Conservation (phyloP, 208 protist genomes). For the Crithidia thermophila region DNA sequence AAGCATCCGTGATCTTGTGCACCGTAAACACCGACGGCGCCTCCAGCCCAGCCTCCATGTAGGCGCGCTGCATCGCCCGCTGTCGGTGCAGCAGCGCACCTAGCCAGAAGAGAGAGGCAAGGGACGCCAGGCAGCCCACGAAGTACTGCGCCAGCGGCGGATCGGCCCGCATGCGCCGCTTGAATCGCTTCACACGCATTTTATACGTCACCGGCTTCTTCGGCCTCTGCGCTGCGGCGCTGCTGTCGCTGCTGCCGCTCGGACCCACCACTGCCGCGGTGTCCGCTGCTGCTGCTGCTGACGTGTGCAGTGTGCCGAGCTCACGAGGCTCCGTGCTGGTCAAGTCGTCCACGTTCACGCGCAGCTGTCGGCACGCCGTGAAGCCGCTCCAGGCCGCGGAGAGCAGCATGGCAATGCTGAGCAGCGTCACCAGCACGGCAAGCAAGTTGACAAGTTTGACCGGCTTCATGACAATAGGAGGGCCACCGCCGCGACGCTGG, state of each 20-base stretch:
- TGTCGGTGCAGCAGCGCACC: conserved; percentile 13
- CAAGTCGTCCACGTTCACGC: conserved; percentile 30
- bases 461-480: not conserved
- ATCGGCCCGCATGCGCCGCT: conserved; percentile 7
- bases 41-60: conserved; percentile 9
- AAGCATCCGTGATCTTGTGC: conserved; percentile 11
- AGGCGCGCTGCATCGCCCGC: conserved; percentile 5
- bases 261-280: not conserved
- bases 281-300: not conserved
- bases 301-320: not conserved
- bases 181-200: not conserved
- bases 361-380: conserved; percentile 22
- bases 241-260: not conserved
- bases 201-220: not conserved
- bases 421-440: conserved; percentile 12
- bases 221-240: not conserved
- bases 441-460: not conserved
- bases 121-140: conserved; percentile 4
- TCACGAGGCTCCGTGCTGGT: conserved; percentile 14
- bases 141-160: conserved; percentile 17
- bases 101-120: conserved; percentile 20
- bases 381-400: conserved; percentile 33
- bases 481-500: not conserved
- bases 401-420: conserved; percentile 25
- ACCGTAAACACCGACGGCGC: conserved; percentile 14